A percentile compares a stretch with the other conserved stretches of the same genome.
These are phyloP conservation scores for Globisporangium paroecandrum DNA, from an alignment of 352 stramenopile species.

Conservation along the genomic window DNA sequence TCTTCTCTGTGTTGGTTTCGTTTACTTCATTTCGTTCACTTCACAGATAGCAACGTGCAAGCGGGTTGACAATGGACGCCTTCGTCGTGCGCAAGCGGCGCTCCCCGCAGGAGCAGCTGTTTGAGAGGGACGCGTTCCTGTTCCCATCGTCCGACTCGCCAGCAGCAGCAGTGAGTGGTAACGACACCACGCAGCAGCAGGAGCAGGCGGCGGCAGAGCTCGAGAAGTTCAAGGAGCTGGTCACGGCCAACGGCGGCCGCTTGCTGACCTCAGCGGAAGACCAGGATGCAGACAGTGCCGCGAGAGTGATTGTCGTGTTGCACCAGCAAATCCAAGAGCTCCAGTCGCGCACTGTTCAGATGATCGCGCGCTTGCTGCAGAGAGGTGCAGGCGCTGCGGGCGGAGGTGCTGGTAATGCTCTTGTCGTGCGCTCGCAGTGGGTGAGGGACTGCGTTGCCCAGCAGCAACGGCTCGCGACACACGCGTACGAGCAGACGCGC, in stretches of 20 bases:
- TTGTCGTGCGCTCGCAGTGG: constrained; percentile 39
- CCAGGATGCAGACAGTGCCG: background rate
- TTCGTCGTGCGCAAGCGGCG: constrained; percentile 42
- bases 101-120: constrained; percentile 25
- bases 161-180: background rate
- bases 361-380: constrained; percentile 14
- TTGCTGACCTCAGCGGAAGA: constrained; percentile 18
- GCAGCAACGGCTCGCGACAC: constrained; percentile 30
- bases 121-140: constrained; percentile 32
- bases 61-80: constrained; percentile 42
- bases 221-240: constrained; percentile 20
- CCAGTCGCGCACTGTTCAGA: constrained; percentile 13
- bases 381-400: background rate
- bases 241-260: constrained; percentile 28
- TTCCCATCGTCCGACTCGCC: constrained; percentile 13
- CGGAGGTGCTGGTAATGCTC: constrained; percentile 3
- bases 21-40: background rate
- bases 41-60: background rate
- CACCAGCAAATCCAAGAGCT: constrained; percentile 7
- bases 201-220: background rate
- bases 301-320: constrained; percentile 27
- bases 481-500: constrained; percentile 15
- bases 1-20: background rate
- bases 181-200: background rate
- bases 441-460: constrained; percentile 32